Percentiles rank a stretch among this genome's conserved stretches.
These are phyloP conservation scores for Penicillium sclerotiorum DNA, from an alignment of 2,329 filamentous ascomycete species.

Conservation along the genomic window DNA sequence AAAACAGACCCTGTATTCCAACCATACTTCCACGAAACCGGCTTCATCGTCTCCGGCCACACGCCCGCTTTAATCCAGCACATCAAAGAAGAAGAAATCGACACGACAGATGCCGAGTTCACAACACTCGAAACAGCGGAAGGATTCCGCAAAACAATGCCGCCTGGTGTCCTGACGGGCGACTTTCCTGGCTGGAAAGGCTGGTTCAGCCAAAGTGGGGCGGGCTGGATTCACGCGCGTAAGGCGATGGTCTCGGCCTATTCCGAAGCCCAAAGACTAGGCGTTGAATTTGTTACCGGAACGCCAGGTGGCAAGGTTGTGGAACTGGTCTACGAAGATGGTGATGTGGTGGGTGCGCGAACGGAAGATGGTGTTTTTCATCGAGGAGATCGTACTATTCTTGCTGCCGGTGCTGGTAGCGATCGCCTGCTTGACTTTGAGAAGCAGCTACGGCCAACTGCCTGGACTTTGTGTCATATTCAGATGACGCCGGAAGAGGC, in stretches of 20 bases:
- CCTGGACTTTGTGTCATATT: conserved; percentile 58
- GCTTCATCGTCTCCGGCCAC: conserved; percentile 45
- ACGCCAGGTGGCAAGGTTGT: conserved; percentile 41
- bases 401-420: conserved; percentile 54
- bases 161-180: conserved; percentile 54
- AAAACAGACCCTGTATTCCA: conserved; percentile 48
- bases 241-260: conserved; percentile 52
- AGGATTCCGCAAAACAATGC: conserved; percentile 56
- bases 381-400: conserved; percentile 48
- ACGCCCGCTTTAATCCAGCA: conserved; percentile 42
- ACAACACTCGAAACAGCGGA: conserved; percentile 44
- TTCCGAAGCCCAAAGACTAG: conserved; percentile 49
- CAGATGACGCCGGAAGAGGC: conserved; percentile 51
- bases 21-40: conserved; percentile 51
- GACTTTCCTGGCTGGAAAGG: conserved; percentile 56
- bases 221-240: conserved; percentile 59
- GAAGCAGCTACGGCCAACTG: conserved; percentile 56
- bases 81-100: conserved; percentile 40
- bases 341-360: conserved; percentile 47
- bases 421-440: conserved; percentile 54
- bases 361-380: conserved; percentile 48
- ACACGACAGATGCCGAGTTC: conserved; percentile 34
- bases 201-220: conserved; percentile 43
- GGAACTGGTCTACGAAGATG: conserved; percentile 41
- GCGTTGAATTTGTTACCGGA: conserved; percentile 52